Evolutionary conservation across 2,329 filamentous ascomycete species (phyloP).

Genomic region (Xylariaceae sp.): DNA sequence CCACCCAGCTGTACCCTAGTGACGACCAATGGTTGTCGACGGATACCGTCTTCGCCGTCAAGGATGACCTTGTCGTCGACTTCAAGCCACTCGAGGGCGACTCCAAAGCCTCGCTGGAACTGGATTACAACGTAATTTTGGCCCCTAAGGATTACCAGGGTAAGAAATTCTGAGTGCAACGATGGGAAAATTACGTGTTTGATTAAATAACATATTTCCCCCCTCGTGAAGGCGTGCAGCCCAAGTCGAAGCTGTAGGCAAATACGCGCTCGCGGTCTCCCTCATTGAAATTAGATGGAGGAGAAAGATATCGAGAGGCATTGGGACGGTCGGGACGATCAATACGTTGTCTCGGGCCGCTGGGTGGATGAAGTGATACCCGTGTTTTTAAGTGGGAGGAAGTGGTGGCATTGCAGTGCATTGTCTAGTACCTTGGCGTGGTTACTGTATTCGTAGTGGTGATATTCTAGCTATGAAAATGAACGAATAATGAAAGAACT

Average conservation of each 20-base stretch:
- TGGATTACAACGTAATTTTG: conserved; percentile 36
- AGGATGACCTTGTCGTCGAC: conserved; percentile 46
- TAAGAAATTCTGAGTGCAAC: conserved; percentile 21
- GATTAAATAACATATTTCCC: not conserved
- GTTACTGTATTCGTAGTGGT: too few species aligned
- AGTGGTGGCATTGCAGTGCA: too few species aligned
- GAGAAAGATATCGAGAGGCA: too few species aligned
- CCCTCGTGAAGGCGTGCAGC: too few species aligned
- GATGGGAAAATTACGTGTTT: not conserved
- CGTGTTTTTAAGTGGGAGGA: too few species aligned
- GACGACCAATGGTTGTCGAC: conserved; percentile 58
- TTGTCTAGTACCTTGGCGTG: too few species aligned
- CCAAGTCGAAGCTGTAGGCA: not conserved
- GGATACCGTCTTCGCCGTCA: conserved; percentile 49
- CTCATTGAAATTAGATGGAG: too few species aligned
- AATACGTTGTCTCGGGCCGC: too few species aligned
- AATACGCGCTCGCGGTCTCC: not conserved
- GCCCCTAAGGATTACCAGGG: conserved; percentile 42
- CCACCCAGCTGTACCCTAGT: conserved; percentile 73
- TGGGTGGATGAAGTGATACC: too few species aligned
- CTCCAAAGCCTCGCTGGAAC: conserved; percentile 25
- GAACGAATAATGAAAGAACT: too few species aligned
- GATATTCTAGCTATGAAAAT: too few species aligned
- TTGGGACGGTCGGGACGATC: too few species aligned
- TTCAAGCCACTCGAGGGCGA: conserved; percentile 40